A percentile compares a stretch with the other conserved stretches of the same genome.
Evolutionary conservation across 2,329 filamentous ascomycete genomes (phyloP).

Genomic region (Pseudopithomyces maydicus): DNA sequence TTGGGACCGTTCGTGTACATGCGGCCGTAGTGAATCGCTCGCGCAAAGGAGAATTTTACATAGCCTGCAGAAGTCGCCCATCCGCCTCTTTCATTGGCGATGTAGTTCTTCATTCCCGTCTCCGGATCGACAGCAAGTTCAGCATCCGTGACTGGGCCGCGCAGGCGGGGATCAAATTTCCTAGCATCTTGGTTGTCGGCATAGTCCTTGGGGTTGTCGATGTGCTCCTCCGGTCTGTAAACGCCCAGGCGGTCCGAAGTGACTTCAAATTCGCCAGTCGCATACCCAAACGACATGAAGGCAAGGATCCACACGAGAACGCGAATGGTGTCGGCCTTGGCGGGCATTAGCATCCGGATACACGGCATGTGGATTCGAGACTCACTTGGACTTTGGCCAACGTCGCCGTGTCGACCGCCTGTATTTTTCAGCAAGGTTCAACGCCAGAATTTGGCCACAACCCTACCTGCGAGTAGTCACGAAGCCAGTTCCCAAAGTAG

Average conservation of each 20-base stretch:
- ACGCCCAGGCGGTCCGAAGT: constrained; percentile 57
- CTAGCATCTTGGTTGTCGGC: constrained; percentile 78
- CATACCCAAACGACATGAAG: constrained; percentile 63
- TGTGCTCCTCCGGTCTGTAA: constrained; percentile 59
- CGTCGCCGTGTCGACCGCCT: constrained; percentile 61
- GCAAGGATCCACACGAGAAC: constrained; percentile 61
- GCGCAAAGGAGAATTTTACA: constrained; percentile 59
- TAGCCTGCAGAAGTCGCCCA: constrained; percentile 93
- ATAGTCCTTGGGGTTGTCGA: constrained; percentile 53
- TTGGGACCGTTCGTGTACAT: constrained; percentile 52
- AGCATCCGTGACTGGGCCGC: constrained; percentile 69
- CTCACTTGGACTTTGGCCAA: constrained; percentile 55
- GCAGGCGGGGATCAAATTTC: constrained; percentile 78
- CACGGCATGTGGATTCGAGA: constrained; percentile 13
- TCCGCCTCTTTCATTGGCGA: constrained; percentile 82
- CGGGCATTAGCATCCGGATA: constrained; percentile 24
- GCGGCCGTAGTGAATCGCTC: constrained; percentile 55
- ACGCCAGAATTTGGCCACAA: constrained; percentile 38
- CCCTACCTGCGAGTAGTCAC: constrained; percentile 61
- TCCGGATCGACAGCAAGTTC: constrained; percentile 53
- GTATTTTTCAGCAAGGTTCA: constrained; percentile 34
- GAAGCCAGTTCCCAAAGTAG: constrained; percentile 53
- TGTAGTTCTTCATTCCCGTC: constrained; percentile 98
- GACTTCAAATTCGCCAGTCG: constrained; percentile 62
- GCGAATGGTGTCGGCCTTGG: constrained; percentile 57